These are phyloP conservation scores for Talaromyces rugulosus DNA, from an alignment of 2,329 filamentous ascomycete genomes.

Conservation along the genomic window DNA sequence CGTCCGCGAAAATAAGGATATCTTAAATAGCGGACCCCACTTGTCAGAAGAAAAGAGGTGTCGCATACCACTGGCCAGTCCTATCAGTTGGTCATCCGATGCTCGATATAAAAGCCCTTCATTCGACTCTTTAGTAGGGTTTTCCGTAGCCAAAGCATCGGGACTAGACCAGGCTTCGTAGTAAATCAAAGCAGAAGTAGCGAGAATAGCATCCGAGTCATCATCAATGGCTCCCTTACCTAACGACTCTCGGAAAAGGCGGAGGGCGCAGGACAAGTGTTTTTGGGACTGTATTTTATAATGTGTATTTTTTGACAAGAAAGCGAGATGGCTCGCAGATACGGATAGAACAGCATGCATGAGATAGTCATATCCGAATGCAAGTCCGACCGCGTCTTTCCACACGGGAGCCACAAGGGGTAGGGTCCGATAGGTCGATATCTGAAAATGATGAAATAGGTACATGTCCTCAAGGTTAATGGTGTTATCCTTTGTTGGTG, in stretches of 20 bases:
- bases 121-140: not conserved
- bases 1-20: not conserved
- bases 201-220: constrained; percentile 6
- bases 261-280: constrained; percentile 6
- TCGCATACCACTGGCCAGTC: not conserved
- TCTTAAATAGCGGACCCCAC: not conserved
- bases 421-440: constrained; percentile 5
- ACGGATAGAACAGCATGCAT: constrained; percentile 10
- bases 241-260: constrained; percentile 3
- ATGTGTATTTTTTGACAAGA: not conserved
- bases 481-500: not conserved
- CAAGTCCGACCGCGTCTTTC: constrained; percentile 5
- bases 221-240: not conserved
- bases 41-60: constrained; percentile 1
- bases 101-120: not conserved
- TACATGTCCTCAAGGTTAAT: constrained; percentile 8
- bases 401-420: constrained; percentile 4
- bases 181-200: constrained; percentile 10
- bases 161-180: constrained; percentile 8
- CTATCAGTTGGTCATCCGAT: constrained; percentile 4
- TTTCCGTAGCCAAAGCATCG: not conserved
- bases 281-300: not conserved
- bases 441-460: constrained; percentile 12
- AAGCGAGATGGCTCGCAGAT: constrained; percentile 7
- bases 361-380: constrained; percentile 9